Evolutionary conservation across 768 basidiomycete species (phyloP).

Genomic region (Chalciporus chontae): DNA sequence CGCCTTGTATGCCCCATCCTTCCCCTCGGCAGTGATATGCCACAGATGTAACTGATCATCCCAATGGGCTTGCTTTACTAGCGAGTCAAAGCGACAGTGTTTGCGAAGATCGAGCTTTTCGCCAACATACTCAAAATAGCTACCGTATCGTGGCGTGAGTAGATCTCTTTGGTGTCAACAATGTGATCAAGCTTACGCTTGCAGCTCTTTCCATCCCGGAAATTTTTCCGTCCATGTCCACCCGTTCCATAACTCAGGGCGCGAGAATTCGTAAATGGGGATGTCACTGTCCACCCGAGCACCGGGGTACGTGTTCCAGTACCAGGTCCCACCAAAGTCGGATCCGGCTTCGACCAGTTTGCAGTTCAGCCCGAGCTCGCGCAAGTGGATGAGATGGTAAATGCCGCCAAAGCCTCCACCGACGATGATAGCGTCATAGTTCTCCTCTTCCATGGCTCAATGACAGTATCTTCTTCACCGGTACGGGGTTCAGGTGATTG

Average conservation of each 20-base stretch:
- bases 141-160: too few species aligned
- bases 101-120: constrained; percentile 10
- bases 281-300: constrained; percentile 11
- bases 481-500: neutral
- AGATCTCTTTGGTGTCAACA: too few species aligned
- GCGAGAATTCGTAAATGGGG: constrained; percentile 5
- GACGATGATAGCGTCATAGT: constrained; percentile 12
- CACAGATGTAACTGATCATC: constrained; percentile 12
- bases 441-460: neutral
- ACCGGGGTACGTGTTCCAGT: constrained; percentile 16
- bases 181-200: constrained; percentile 2
- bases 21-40: constrained; percentile 9
- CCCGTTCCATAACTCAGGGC: constrained; percentile 12
- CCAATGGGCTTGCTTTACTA: constrained; percentile 12
- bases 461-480: neutral
- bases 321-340: constrained; percentile 13
- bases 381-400: constrained; percentile 7
- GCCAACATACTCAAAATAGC: constrained; percentile 7
- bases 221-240: constrained; percentile 16
- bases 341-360: constrained; percentile 11
- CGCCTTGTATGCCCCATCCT: neutral
- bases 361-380: constrained; percentile 11
- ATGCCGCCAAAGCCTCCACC: constrained; percentile 17
- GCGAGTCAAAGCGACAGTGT: constrained; percentile 13
- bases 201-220: constrained; percentile 6